Evolutionary conservation across 192 early-diverging fungal species (phyloP), one percentile per base, ranked within the genome.

Genomic region (Mortierella hygrophila): DNA sequence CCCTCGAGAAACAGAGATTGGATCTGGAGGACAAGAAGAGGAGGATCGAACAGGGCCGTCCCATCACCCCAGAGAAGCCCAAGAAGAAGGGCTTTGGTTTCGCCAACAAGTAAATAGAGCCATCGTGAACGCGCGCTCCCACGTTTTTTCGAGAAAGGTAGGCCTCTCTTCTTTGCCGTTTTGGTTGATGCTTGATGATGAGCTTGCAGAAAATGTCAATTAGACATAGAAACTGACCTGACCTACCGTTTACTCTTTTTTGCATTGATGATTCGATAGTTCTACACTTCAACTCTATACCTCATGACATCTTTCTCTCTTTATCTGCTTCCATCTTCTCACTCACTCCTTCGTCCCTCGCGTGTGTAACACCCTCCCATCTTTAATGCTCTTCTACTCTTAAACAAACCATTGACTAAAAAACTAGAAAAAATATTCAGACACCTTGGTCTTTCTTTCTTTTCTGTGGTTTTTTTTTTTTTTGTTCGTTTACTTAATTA

Each of bases 1-100:
- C 97, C 72, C 90, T 99, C 40, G 98, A 99, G 90, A 96, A 96
- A 89, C 97, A 99, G 89, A 91, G 97, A 47, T 69, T 91, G 46
- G 98, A 99, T 77, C 92, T 99, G 46, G 98, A 99, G 72, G 97
- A 98, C 44, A 97, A 97, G 95, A 97, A 97, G 92, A 96, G 93
- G 88, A 89, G 97, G 52, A 91, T 97, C 60, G 95, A 97, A 80
- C 90, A 92, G 32, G 90, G 89, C 38, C 90, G 93, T 77, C 93
- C 95, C 49, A 92, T 89, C 75, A 96, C 95, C 26, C 94, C 95
- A 68, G 94, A 95, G 83, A 95, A 95, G 89, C 80, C 89, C 70
- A 91, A 93, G 89, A 95, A 95, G 87, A 94, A 93, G 84, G 93
- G 93, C 26, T 95, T 96, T 82, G 94, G 89, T 20, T 93, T 93